Base-by-base conservation (phyloP, 2,329 filamentous ascomycete species). In the Epichloe scottii region DNA sequence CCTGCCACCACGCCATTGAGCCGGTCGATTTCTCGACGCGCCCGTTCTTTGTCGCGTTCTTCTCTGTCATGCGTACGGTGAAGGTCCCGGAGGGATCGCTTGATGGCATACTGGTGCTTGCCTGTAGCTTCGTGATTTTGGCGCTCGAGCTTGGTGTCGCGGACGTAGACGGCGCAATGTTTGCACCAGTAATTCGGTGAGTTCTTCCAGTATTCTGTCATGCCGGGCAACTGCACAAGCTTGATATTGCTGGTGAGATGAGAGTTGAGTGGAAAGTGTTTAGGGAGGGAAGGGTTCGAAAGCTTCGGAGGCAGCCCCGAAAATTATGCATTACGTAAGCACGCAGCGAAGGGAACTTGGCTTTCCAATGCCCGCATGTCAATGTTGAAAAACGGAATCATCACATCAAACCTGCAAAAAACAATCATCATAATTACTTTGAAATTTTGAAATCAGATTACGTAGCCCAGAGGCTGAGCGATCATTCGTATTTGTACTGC, bases 181-280 rank as follows among this genome's bases (percentile, higher is more conserved):
- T 97, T 97, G 79, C 93, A 98, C 89, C 90, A 97, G 72, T 95
- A 95, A 65, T 85, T 91, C 5, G 90, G 90, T 66, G 90, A 95
- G 19, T 91, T 96, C 67, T 97, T 97, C 93, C 93, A 97, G 71
- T 95, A 94, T 75, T 97, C 93, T 0, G 93, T 84, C 93, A 98
- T 97, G 46, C 14, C 51, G 34, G 26, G 3, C 11, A n/a, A 33
- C 3, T 11, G 26, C 26, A 30, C 26, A 1, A 30, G 26, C 26
- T 30, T 4, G 10, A 30, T 30, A 30, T 30, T 30, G 26, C 26
- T 30, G 26, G 26, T 10, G 26, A 30, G 26, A 8, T 26, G 26
- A 10, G 8, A 10, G 26, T 4, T 30, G 26, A 30, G 26, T 30
- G 26, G 26, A 10, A 30, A 30, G 8, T 30, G 26, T 10, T 10